Evolutionary conservation across 2,329 filamentous ascomycete genomes (phyloP).

Genomic region (Pseudopithomyces chartarum): DNA sequence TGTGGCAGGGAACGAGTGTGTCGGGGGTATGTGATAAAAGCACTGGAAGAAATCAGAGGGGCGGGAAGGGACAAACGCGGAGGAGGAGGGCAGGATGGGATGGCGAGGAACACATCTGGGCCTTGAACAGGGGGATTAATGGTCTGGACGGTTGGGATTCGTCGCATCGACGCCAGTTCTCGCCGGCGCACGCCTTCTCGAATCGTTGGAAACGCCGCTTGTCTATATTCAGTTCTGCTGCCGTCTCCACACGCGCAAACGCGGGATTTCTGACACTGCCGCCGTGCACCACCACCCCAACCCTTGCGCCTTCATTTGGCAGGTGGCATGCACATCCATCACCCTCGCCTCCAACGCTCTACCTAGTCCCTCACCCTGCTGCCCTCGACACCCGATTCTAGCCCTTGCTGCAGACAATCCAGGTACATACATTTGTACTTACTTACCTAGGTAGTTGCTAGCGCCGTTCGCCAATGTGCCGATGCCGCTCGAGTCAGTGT

Average conservation of each 20-base stretch:
- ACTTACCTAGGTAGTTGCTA: too few relatives aligned
- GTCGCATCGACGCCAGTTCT: background rate
- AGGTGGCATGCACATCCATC: slow-evolving; percentile 4
- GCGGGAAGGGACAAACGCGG: slow-evolving; percentile 11
- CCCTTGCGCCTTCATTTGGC: background rate
- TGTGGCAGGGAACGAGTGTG: slow-evolving; percentile 10
- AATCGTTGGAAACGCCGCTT: slow-evolving; percentile 12
- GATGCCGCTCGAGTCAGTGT: slow-evolving; percentile 2
- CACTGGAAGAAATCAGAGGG: slow-evolving; percentile 9
- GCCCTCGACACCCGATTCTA: too few relatives aligned
- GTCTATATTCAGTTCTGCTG: slow-evolving; percentile 5
- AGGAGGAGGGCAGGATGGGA: slow-evolving; percentile 12
- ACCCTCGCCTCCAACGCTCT: background rate
- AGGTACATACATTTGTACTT: too few relatives aligned
- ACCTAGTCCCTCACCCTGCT: background rate
- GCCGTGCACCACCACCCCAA: background rate
- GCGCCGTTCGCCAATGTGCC: background rate
- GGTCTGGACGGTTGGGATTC: slow-evolving; percentile 6
- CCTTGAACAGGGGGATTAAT: slow-evolving; percentile 7
- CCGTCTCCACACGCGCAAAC: slow-evolving; percentile 1
- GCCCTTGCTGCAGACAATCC: too few relatives aligned
- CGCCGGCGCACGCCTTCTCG: slow-evolving; percentile 5
- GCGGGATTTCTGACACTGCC: background rate
- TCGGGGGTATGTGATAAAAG: background rate
- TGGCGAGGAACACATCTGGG: background rate